Evolutionary conservation across 805 yeast species (phyloP), one percentile per base, ranked within the genome.

Genomic region (Brettanomyces naardenensis): DNA sequence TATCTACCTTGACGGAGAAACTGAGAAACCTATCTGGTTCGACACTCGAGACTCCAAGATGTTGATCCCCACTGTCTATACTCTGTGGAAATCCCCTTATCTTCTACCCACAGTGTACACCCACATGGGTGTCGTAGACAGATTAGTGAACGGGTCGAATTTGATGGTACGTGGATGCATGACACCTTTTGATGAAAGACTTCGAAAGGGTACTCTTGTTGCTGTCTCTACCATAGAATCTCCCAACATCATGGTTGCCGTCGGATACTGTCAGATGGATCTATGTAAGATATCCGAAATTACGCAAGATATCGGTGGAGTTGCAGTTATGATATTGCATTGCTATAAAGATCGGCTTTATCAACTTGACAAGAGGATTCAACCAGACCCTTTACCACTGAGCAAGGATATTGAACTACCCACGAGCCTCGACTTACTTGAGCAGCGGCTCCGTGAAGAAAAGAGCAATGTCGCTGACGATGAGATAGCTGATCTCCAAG

Each of bases 71-170:
- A 75, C 95, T 0, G 61, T 85, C 1, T 83, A 68, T 52, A 76
- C 86, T 0, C 56, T 80, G 29, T 85, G 95, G 92, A 65, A 66
- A 19, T 68, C 73, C 28, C 87, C 89, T 0, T 71, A 61, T 42
- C 38, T 86, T 10, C 46, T 87, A 18, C 95, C 95, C 0, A 54
- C 69, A 1, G 73, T 89, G 3, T 59, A 64, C 40, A 89, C 97
- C 0, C 88, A 85, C 53, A 73, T 73, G 10, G 74, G 70, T 46
- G 95, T 90, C 2, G 68, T 90, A 14, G 79, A 72, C 35, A 73
- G 75, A 10, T 60, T 88, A n/a, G 61, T 68, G 23, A 75, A 74
- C 41, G 96, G 97, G 10, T 96, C 97, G 0, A 73, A 83, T 48
- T 59, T 84, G 44, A 82, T 83, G 88, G 64, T 81, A 25, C 83